Evolutionary conservation across 108 stramenopile species (phyloP), one percentile per base, ranked within the genome.

Genomic region (Poteriospumella lacustris): DNA sequence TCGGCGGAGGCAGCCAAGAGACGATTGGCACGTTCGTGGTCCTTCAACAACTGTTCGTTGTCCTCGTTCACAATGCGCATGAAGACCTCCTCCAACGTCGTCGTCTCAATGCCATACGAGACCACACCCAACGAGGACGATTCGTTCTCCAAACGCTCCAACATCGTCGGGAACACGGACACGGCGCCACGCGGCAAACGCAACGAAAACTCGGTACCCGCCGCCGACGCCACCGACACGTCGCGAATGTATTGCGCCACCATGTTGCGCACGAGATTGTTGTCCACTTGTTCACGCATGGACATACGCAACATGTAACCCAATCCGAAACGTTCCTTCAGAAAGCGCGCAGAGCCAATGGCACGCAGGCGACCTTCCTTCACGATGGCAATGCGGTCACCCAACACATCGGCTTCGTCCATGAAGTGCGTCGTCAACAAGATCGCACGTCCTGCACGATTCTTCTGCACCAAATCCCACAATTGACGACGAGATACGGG

Each of bases 1-100:
- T 44, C 70, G 9, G 44, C 70, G 28, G 70, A 34, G 9, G 70
- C 70, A 73, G 44, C 5, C 41, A 73, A 73, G 31, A 73, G 12
- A 29, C 70, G 43, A 56, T 73, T 73, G 24, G 70, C 5, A 5
- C 36, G 31, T 12, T 3, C 43, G 42, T 73, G 70, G 31, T 73
- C 36, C 33, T 12, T 12, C 5, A 39, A 56, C 3, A 73, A 24
- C 42, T 52, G 70, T 34, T 73, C 70, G 36, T 44, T 38, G 41
- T 73, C 70, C 24, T 73, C 70, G 42, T 73, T 42, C 15, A 73
- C 70, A 56, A 73, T 73, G 38, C 70, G 5, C 70, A 73, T 73
- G 24, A 73, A 73, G 5, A 73, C 70, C 42, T 73, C 70, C 36
- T 73, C 70, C 5, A 73, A 31, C 24, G 70, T 73, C 26, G 70